phyloP scores from a whole-genome alignment of 2,329 filamentous ascomycete genomes.

The Tolypocladium ophioglossoides region DNA sequence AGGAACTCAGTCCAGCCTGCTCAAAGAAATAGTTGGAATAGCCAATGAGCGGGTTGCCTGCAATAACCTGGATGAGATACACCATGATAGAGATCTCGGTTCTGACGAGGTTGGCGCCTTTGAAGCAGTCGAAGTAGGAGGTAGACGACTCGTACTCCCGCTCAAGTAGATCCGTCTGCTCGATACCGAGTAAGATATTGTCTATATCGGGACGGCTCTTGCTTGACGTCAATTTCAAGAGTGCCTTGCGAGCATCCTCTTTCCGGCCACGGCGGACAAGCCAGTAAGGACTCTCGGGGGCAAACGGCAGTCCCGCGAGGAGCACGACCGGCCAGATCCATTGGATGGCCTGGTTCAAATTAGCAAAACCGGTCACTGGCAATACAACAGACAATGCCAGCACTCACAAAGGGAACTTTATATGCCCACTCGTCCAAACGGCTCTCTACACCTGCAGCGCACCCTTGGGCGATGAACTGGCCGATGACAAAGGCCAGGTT shows the following conservation, averaged over 20 bases:
- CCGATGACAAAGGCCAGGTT: conserved; percentile 33
- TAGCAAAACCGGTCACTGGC: background rate
- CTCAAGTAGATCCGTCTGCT: conserved; percentile 47
- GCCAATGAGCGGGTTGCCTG: conserved; percentile 52
- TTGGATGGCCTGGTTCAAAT: conserved; percentile 25
- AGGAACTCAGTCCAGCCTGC: conserved; percentile 17
- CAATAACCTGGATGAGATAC: conserved; percentile 54
- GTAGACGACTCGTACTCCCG: conserved; percentile 36
- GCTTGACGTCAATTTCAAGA: conserved; percentile 31
- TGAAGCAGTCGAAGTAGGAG: conserved; percentile 40
- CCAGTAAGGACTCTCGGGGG: conserved; percentile 42
- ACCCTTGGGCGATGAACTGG: conserved; percentile 20
- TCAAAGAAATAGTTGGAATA: conserved; percentile 41
- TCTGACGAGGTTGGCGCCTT: conserved; percentile 35
- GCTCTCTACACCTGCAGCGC: conserved; percentile 18
- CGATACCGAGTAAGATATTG: conserved; percentile 42
- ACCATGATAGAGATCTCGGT: conserved; percentile 49
- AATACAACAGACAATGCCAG: background rate
- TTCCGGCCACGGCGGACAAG: conserved; percentile 30
- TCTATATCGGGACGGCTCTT: conserved; percentile 11
- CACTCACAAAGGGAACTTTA: conserved; percentile 13
- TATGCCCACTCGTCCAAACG: conserved; percentile 36
- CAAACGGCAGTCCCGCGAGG: conserved; percentile 32
- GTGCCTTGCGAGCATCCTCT: conserved; percentile 28
- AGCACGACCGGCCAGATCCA: conserved; percentile 39